Conservation (phyloP, 495 filamentous ascomycete species). For the Hypoxylon crocopeplum region DNA sequence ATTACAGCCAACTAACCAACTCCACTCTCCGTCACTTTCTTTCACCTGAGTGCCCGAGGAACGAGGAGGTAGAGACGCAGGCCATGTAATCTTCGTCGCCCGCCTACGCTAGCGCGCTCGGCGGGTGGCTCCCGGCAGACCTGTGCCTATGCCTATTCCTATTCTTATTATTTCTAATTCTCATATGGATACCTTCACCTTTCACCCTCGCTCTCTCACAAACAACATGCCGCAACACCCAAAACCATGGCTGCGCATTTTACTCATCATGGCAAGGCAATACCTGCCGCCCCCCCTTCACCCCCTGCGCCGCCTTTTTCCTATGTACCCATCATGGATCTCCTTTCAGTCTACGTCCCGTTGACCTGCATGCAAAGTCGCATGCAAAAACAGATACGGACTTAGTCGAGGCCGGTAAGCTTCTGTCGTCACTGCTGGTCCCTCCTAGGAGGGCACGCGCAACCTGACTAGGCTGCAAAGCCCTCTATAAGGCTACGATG, state of each 20-base stretch:
- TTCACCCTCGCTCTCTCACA: slow-evolving; percentile 28
- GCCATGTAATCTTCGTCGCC: slow-evolving; percentile 26
- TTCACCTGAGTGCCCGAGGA: slow-evolving; percentile 41
- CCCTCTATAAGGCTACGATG: slow-evolving; percentile 52
- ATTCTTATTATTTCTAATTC: slow-evolving; percentile 22
- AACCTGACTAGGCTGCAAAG: slow-evolving; percentile 40
- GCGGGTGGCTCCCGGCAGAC: slow-evolving; percentile 28
- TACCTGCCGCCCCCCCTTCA: slow-evolving; percentile 29
- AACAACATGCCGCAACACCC: slow-evolving; percentile 28
- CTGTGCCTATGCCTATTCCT: slow-evolving; percentile 12
- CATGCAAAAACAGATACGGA: slow-evolving; percentile 29
- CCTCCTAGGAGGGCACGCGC: slow-evolving; percentile 23
- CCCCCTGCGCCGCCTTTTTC: slow-evolving; percentile 39
- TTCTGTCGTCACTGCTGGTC: slow-evolving; percentile 39
- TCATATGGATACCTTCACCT: slow-evolving; percentile 28
- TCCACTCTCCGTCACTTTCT: slow-evolving; percentile 32
- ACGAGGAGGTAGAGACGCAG: slow-evolving; percentile 34
- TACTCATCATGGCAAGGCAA: slow-evolving; percentile 41
- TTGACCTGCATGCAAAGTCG: slow-evolving; percentile 41
- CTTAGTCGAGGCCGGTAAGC: slow-evolving; percentile 32
- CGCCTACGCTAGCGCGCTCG: slow-evolving; percentile 32
- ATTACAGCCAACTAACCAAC: slow-evolving; percentile 25
- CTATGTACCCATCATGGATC: slow-evolving; percentile 28
- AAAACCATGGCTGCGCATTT: slow-evolving; percentile 35
- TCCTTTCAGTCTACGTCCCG: slow-evolving; percentile 31